Evolutionary conservation across 2,329 filamentous ascomycete genomes (phyloP), one percentile per base, ranked within the genome.

Genomic region (Ophiostoma sp.): DNA sequence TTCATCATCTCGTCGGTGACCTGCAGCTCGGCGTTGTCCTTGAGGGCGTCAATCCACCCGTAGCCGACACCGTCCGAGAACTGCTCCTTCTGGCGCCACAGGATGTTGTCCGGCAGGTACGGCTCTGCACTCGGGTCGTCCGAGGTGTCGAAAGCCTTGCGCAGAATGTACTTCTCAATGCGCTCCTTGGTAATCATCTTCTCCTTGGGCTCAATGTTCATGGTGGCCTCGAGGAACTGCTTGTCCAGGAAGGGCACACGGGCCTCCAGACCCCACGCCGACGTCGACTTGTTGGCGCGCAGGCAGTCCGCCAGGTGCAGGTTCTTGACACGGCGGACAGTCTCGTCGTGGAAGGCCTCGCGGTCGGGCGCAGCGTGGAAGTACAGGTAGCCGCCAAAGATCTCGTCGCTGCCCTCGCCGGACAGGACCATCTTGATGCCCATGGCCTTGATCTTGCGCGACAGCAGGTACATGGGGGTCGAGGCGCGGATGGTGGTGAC

Each of bases 351-450:
- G 87, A 99, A 97, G n/a, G 90, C 92, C 79, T 92, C 89, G 86
- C 92, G 95, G 87, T 94, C 88, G 28, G 96, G 96, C 1, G 96
- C 96, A 75, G 92, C 93, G 83, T 97, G 94, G 90, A 99, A 99
- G 88, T 99, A 99, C 25, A 99, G 90, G 84, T 99, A 99, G 71
- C 96, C 96, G 76, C 96, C 96, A 78, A 98, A 98, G 82, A 98
- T 98, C 85, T 99, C 96, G 82, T 99, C 96, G 80, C 93, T 96
- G 69, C 96, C 96, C 85, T 99, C 96, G 75, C 96, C 96, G 79
- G 93, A 97, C 75, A 99, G 88, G 73, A 99, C 96, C 96, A 99
- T 99, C 90, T 99, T 99, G 81, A 99, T 93, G 76, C 96, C 96
- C 91, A 98, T 95, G 48, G 95, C 96, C 88, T 99, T 99, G 87